Evolutionary conservation across 2,329 filamentous ascomycete species (phyloP).

Genomic region (Decorospora gaudefroyi): DNA sequence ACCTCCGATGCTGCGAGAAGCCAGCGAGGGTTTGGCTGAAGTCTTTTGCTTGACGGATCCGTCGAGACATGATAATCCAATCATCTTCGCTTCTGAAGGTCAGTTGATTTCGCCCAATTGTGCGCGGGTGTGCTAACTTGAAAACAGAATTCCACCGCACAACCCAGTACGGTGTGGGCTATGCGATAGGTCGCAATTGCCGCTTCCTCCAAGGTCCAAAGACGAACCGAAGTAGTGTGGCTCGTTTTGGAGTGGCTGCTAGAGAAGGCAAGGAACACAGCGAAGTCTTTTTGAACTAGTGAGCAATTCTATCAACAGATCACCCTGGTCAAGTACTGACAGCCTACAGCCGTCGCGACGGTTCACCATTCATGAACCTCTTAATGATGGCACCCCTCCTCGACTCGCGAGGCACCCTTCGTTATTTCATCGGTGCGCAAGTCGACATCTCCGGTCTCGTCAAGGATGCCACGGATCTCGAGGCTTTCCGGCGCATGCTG

Average conservation of each 20-base stretch:
- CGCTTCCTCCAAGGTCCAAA: constrained; percentile 77
- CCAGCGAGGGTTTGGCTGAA: constrained; percentile 75
- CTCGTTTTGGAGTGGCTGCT: constrained; percentile 65
- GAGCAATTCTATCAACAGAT: constrained; percentile 35
- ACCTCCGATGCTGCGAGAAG: constrained; percentile 65
- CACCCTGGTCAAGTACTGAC: constrained; percentile 10
- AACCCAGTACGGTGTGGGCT: constrained; percentile 74
- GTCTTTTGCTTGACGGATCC: constrained; percentile 79
- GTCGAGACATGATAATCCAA: constrained; percentile 72
- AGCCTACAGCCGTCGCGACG: constrained; percentile 72
- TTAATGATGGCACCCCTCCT: constrained; percentile 73
- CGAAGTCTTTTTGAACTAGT: constrained; percentile 78
- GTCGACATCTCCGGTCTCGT: constrained; percentile 72
- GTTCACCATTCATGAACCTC: constrained; percentile 76
- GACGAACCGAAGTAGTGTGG: constrained; percentile 66
- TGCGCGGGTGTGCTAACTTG: constrained; percentile 13
- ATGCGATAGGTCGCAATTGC: constrained; percentile 76
- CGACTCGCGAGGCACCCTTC: constrained; percentile 67
- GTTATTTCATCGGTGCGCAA: constrained; percentile 74
- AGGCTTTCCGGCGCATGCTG: constrained; percentile 61
- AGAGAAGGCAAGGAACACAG: constrained; percentile 68
- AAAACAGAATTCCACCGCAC: constrained; percentile 70
- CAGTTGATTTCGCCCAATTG: constrained; percentile 11
- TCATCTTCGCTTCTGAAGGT: constrained; percentile 78
- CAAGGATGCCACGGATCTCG: constrained; percentile 67